These are phyloP conservation scores for Chenopodium quinoa DNA, from an alignment of 148 eudicot species.

Conservation along the genomic window DNA sequence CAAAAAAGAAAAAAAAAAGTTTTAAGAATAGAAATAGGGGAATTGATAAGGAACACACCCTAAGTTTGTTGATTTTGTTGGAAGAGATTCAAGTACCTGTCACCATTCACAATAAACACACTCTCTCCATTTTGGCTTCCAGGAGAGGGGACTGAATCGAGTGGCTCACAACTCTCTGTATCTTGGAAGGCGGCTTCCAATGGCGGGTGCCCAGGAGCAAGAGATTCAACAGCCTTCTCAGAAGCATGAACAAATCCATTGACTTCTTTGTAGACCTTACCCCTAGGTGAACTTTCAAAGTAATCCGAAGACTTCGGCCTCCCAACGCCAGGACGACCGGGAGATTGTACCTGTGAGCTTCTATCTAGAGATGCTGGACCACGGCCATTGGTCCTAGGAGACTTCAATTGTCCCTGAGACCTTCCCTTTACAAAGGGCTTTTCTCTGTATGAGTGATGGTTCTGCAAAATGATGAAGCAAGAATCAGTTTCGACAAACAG, in stretches of 20 bases:
- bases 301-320: slow-evolving; percentile 27
- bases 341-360: slow-evolving; percentile 34
- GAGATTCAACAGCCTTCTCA: slow-evolving; percentile 36
- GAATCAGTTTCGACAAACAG: slow-evolving; percentile 4
- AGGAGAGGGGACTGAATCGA: slow-evolving; percentile 24
- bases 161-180: slow-evolving; percentile 29
- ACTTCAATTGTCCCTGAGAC: slow-evolving; percentile 43
- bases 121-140: slow-evolving; percentile 33
- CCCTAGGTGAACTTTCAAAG: slow-evolving; percentile 38
- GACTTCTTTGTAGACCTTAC: slow-evolving; percentile 31
- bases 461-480: slow-evolving; percentile 41
- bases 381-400: slow-evolving; percentile 55
- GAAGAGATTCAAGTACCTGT: slow-evolving; percentile 28
- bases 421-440: slow-evolving; percentile 47
- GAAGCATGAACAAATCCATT: slow-evolving; percentile 36
- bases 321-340: slow-evolving; percentile 32
- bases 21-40: no score
- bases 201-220: slow-evolving; percentile 26
- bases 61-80: slow-evolving; percentile 8
- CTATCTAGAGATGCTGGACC: slow-evolving; percentile 33
- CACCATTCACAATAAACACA: slow-evolving; percentile 23
- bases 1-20: no score
- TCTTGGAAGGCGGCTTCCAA: slow-evolving; percentile 23
- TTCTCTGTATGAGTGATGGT: slow-evolving; percentile 45
- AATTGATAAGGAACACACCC: background rate